A percentile compares a stretch with the other conserved stretches of the same genome.
Conservation (phyloP, 2,329 filamentous ascomycete species). For the Macrophomina tecta region DNA sequence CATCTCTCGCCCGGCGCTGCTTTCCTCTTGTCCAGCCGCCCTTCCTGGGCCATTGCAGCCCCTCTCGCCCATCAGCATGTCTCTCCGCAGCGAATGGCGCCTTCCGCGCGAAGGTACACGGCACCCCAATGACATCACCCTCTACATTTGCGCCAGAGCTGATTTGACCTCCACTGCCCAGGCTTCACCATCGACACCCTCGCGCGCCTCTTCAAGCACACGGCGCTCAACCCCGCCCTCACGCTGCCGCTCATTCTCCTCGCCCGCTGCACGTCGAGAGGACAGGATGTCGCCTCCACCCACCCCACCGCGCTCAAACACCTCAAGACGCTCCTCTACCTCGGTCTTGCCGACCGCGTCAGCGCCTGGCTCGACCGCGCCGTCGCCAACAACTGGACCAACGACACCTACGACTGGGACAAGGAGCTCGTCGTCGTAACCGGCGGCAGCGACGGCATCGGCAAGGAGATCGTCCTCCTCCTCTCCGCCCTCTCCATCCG, state of each 20-base stretch:
- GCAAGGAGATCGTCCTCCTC: slow-evolving; percentile 67
- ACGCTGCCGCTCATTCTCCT: slow-evolving; percentile 69
- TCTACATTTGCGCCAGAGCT: no score
- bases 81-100: slow-evolving; percentile 41
- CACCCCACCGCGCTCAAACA: slow-evolving; percentile 59
- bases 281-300: slow-evolving; percentile 61
- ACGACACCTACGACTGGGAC: slow-evolving; percentile 67
- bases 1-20: background rate
- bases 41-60: no score
- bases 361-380: slow-evolving; percentile 60
- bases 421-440: slow-evolving; percentile 75
- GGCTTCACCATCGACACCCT: slow-evolving; percentile 62
- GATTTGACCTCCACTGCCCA: slow-evolving; percentile 27
- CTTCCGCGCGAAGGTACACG: slow-evolving; percentile 46
- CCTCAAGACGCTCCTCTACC: slow-evolving; percentile 60
- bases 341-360: slow-evolving; percentile 58
- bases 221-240: slow-evolving; percentile 68
- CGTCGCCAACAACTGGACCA: slow-evolving; percentile 57
- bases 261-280: slow-evolving; percentile 67
- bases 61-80: background rate
- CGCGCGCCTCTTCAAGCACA: slow-evolving; percentile 62
- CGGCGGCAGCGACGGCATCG: slow-evolving; percentile 77
- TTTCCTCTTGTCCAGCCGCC: no score
- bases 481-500: slow-evolving; percentile 70
- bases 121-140: background rate